Base-by-base conservation (phyloP, 2,329 filamentous ascomycete species). In the Grosmannia serpens region DNA sequence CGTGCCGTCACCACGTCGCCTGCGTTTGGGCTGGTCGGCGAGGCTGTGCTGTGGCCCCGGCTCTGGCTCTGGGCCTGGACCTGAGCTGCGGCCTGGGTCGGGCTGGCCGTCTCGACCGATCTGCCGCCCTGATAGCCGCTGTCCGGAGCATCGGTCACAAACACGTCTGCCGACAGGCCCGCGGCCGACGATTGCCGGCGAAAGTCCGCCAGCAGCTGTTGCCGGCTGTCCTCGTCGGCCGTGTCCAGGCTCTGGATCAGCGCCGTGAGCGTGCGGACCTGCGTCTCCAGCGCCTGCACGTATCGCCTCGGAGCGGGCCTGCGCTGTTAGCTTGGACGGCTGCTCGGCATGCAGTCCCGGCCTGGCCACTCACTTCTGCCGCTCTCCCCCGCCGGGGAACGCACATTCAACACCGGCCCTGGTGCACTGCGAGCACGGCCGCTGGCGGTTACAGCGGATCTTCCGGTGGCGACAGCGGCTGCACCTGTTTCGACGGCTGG, bases 1-100 rank as follows among this genome's bases (percentile, higher is more conserved):
- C 57, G 46, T 4, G 46, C 46, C 29, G 67, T 64, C 15, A 66
- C 65, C 13, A 67, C 65, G 26, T 67, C 67, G n/a, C 47, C 47
- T 24, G n/a, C 46, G 46, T 27, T 5, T 24, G n/a, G 7, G 46
- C 17, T 49, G 46, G n/a, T 49, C 5, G n/a, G 5, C 7, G 46
- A 24, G 46, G n/a, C 46, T 4, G 46, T 49, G 9, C 17, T 49
- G 46, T 8, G 4, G 46, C 9, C 4, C 8, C 24, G 8, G 8
- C 15, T 46, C 5, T 17, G 8, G 15, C 5, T 46, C n/a, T n/a
- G n/a, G n/a, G n/a, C n/a, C n/a, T n/a, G n/a, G n/a, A n/a, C n/a
- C n/a, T n/a, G n/a, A n/a, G n/a, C n/a, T n/a, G n/a, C n/a, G n/a
- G n/a, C n/a, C n/a, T n/a, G n/a, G 41, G 41, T 46, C 5, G 41